Evolutionary conservation across 768 basidiomycete species (phyloP).

Genomic region (Amanita polypyramis): DNA sequence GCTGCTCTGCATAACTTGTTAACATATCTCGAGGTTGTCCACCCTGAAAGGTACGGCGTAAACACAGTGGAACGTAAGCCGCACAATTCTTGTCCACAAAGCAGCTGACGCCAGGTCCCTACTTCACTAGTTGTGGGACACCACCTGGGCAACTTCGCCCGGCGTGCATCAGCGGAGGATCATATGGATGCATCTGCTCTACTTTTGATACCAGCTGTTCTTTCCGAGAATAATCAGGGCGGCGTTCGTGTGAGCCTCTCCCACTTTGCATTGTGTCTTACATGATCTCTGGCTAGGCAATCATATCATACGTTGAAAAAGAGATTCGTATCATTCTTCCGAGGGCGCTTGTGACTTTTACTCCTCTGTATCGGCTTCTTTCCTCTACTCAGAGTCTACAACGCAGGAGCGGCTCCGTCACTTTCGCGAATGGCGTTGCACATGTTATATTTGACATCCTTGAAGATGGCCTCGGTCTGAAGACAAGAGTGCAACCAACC

Average conservation of each 20-base stretch:
- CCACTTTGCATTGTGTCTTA: slow-evolving; percentile 2
- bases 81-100: slow-evolving; percentile 3
- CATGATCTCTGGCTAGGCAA: slow-evolving; percentile 30
- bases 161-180: slow-evolving; percentile 42
- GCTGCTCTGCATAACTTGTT: slow-evolving; percentile 46
- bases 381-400: slow-evolving; percentile 33
- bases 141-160: slow-evolving; percentile 40
- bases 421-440: slow-evolving; percentile 24
- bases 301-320: slow-evolving; percentile 48
- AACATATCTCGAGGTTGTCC: slow-evolving; percentile 46
- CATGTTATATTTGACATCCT: slow-evolving; percentile 39
- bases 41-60: slow-evolving; percentile 38
- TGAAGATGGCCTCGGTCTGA: slow-evolving; percentile 42
- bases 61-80: slow-evolving; percentile 48
- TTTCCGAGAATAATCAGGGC: slow-evolving; percentile 52
- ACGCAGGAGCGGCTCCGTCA: slow-evolving; percentile 23
- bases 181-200: slow-evolving; percentile 47
- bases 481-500: slow-evolving; percentile 34
- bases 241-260: slow-evolving; percentile 36
- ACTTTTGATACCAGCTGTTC: slow-evolving; percentile 34
- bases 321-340: slow-evolving; percentile 44
- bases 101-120: not conserved
- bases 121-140: slow-evolving; percentile 41
- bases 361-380: slow-evolving; percentile 35
- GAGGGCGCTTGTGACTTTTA: slow-evolving; percentile 34